Base-by-base conservation (phyloP, 1,139 yeast genomes). In the Saccharomyces hybrid region DNA sequence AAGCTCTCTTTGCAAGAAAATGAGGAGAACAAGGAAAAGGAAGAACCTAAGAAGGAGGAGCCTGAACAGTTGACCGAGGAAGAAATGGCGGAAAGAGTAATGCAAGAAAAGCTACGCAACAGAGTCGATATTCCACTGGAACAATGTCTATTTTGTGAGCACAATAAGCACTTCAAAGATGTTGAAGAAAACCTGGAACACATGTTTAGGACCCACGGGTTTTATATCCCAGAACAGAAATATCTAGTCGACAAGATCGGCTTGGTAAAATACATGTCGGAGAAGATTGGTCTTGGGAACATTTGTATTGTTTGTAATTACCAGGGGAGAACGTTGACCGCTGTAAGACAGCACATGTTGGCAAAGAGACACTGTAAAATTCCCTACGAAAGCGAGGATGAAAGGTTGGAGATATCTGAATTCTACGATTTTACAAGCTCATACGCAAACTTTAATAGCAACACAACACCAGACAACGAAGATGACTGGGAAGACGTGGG, bases 311-410 rank as follows among this genome's bases (percentile, higher is more conserved):
- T 81, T 38, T 95, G 99, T 71, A 76, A 79, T 54, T 93, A 83
- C 69, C 96, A 91, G 73, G 98, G 98, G 26, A 80, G 82, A 66
- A 81, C 87, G 46, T 70, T 93, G 47, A 96, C 88, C 64, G 90
- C 96, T 38, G 95, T 87, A 1, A 84, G 96, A 64, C 95, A 91
- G 48, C 99, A 95, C 69, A 91, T 93, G 97, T 65, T 79, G 11
- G 77, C 85, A 47, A 93, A 93, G 73, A 82, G 88, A 61, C 99
- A 93, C 69, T 86, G 91, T 76, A 81, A 81, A 68, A 83, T 93
- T 51, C 98, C 99, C 1, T 95, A 88, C 69, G 97, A 93, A 62
- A 70, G 79, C 4, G 90, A 87, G 58, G 84, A 87, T 59, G 96
- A 91, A 65, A 88, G 85, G 70, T 75, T 89, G 57, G 99, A 95